Base-by-base conservation (phyloP, 441 rosid species). In the Populus hybrid region DNA sequence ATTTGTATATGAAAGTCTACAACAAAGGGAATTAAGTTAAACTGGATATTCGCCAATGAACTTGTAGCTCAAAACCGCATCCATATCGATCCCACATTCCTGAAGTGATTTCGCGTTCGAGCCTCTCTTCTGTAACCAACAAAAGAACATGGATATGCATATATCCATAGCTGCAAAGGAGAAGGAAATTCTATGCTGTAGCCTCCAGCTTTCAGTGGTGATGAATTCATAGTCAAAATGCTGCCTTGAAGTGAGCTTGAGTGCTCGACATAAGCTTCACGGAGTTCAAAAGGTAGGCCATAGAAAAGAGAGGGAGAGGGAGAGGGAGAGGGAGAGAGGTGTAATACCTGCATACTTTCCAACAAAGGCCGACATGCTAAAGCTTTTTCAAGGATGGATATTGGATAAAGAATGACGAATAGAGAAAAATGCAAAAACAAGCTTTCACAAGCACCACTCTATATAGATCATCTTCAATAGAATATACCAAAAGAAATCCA, bases 331-430 rank as follows among this genome's bases (percentile, higher is more conserved):
- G 10, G 64, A 7, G 64, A n/a, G 65, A 0, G 65, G 65, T n/a
- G 65, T 9, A 61, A 40, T 83, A 94, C 96, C 98, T 86, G 94
- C 90, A 79, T 92, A 90, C 82, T 91, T 90, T 80, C 98, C 95
- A 34, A 90, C 89, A 83, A 90, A 94, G 82, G 95, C 98, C 79
- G 97, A 90, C 98, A 90, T 94, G 86, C 83, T 74, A 24, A 74
- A 74, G 76, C 69, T 66, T 46, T 64, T 70, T 9, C 18, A 61
- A 75, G 72, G 35, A 75, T 3, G 72, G 30, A 9, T 63, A 4
- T 6, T 10, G 72, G 72, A 68, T 64, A 71, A 74, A 6, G 72
- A 53, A 35, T 65, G 82, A 81, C 32, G 46, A 65, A 78, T 32
- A 67, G 84, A 73, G 65, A 79, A 83, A 83, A 88, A 79, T 66